Base-by-base conservation (phyloP, 768 basidiomycete species). In the Russula virescens region DNA sequence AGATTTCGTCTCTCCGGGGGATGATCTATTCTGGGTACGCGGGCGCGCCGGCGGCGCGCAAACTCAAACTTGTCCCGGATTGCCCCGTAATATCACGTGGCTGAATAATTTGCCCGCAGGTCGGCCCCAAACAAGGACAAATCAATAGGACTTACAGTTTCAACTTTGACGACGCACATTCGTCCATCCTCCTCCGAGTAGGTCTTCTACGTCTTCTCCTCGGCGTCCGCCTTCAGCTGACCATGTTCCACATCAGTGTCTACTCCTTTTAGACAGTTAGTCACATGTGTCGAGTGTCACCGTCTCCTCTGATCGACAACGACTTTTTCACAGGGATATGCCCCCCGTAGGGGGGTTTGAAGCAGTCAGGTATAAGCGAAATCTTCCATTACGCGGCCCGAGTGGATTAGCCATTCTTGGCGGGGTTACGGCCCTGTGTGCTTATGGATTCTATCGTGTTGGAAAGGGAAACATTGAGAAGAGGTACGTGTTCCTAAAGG, bases 281-380 rank as follows among this genome's bases (percentile, higher is more conserved):
- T 71, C 42, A 43, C 56, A 53, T 47, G 51, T 49, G 31, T 67
- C 43, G 43, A 16, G 28, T 40, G 43, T 45, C 62, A 62, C 65
- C 59, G 62, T 69, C 65, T 62, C 60, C 55, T 62, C 49, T 52
- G 47, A 62, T 60, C n/a, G 61, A 63, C 48, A 45, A 38, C 54
- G 28, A 42, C 19, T 66, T 61, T n/a, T 62, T 68, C 60, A 62
- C 76, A 97, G 95, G 76, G 96, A 99, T 72, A 89, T 99, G 86
- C 96, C 96, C 69, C 96, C 96, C 46, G 69, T 85, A 49, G 94
- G 94, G 65, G 96, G 96, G 2, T 99, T 96, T 76, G 94, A 91
- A 72, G 77, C 88, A 31, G 77, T 99, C 77, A 88, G 88, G 75
- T 99, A 98, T 83, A 95, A 94, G 75, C 89, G 96, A 68, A 96